Base-by-base conservation (phyloP, 2,329 filamentous ascomycete species). In the Byssothecium circinans region DNA sequence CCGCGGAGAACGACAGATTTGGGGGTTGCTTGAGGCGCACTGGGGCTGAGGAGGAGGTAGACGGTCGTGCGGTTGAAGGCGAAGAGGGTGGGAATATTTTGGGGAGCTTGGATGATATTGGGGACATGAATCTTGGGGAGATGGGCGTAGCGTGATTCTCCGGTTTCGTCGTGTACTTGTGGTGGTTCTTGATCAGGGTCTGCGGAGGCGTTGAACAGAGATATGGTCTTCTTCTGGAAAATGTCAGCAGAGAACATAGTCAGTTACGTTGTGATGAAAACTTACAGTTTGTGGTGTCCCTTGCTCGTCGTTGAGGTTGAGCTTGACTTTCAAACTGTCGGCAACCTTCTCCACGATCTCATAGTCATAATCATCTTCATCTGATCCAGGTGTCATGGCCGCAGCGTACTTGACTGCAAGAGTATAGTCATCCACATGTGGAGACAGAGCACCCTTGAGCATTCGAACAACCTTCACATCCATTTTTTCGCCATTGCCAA, bases 401-500 rank as follows among this genome's bases (percentile, higher is more conserved):
- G 57, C 63, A 7, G 61, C 67, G 55, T 87, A 88, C 44, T 82
- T 80, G 50, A 89, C 70, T 58, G 86, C 82, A 1, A 89, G 70
- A 0, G 74, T 77, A 59, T 85, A 88, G 60, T 88, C 79, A 14
- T 71, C 78, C 36, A 88, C 74, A 52, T 89, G 85, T 0, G 85
- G 84, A 2, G 80, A 82, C 17, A 90, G 68, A 0, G 85, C 82
- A 0, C 81, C 86, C 61, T 87, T 88, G 47, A 91, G 74, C 87
- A 91, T 90, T 2, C 87, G 79, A 2, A 90, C 77, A 1, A 89
- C 78, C 62, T 87, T 87, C 53, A 73, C 80, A 57, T 87, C 82
- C 69, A 89, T 81, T 60, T 84, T 82, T 63, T 90, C 87, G 1
- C 79, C 72, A 6, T 81, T 70, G 1, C 74, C 75, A 0, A 89